Conservation (phyloP, 495 filamentous ascomycete species). For the Xylaria scruposa region DNA sequence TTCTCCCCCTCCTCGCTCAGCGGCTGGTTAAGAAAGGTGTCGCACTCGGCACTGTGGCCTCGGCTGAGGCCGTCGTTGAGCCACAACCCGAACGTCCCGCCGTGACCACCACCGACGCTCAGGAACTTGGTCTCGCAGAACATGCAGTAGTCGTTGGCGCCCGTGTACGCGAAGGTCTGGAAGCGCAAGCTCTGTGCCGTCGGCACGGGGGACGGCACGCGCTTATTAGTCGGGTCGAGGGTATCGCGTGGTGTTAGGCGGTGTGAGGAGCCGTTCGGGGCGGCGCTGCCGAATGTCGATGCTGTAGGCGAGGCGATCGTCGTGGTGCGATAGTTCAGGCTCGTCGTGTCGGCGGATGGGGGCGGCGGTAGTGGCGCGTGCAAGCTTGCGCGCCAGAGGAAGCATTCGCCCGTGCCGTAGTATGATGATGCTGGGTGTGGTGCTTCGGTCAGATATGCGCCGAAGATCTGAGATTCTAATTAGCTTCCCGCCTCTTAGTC, state of each 20-base stretch:
- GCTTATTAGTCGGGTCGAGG: conserved; percentile 28
- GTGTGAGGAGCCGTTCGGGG: conserved; percentile 35
- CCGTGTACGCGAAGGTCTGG: conserved; percentile 96
- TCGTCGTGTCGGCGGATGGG: conserved; percentile 74
- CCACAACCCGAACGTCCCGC: conserved; percentile 93
- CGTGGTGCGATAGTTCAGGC: conserved; percentile 70
- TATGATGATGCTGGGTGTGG: conserved; percentile 83
- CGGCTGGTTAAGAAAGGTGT: conserved; percentile 94
- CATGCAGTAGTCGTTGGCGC: conserved; percentile 93
- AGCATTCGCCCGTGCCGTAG: conserved; percentile 96
- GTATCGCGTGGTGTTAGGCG: conserved; percentile 36
- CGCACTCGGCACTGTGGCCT: conserved; percentile 79
- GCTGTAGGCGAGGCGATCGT: conserved; percentile 55
- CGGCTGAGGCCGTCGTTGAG: conserved; percentile 86
- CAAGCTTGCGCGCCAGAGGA: conserved; percentile 86
- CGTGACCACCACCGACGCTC: conserved; percentile 81
- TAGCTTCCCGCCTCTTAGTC: background rate
- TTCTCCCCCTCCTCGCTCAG: conserved; percentile 94
- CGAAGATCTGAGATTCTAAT: conserved; percentile 69
- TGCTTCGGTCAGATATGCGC: conserved; percentile 89
- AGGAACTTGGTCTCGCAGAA: conserved; percentile 88
- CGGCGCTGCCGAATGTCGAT: conserved; percentile 6
- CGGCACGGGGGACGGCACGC: conserved; percentile 21
- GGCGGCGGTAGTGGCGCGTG: conserved; percentile 72
- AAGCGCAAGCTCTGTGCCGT: conserved; percentile 72